Evolutionary conservation across 768 basidiomycete genomes (phyloP), one percentile per base, ranked within the genome.

Genomic region (Pilatotrama ljubarskyi): DNA sequence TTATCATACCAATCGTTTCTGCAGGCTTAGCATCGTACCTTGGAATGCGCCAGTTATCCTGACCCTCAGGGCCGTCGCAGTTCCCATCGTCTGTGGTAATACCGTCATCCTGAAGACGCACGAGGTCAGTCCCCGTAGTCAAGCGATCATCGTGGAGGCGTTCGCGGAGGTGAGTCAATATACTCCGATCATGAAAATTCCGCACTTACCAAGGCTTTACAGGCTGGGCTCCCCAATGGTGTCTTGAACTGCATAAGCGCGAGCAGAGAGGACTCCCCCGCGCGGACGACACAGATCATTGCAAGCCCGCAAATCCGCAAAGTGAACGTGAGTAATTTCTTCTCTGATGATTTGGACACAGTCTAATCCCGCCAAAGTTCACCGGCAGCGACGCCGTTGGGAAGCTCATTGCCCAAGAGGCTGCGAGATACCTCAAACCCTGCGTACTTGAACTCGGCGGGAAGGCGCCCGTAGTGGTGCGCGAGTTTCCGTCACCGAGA

Each of bases 211-310:
- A 9, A 56, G 37, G 8, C 10, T 3, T 14, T 11, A n/a, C 18
- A 79, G 68, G 86, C 86, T 0, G 86, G 87, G 1, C 70, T 90
- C 1, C 87, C 87, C 5, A 67, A 71, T 17, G 85, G 85, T 6
- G 85, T 84, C 5, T 64, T 88, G 5, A 85, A 87, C 63, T 80
- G 78, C 63, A 65, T 87, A 17, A 78, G 80, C 7, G 78, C 80
- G 59, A 77, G 78, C 5, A 67, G 71, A 14, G 76, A 80, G 38
- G 73, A 70, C 41, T 74, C 80, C 0, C 81, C 84, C 3, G 64
- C 67, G 1, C 68, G 80, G 32, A 79, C 78, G 0, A 73, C 81
- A 0, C 76, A 83, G 66, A 75, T 85, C 24, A 85, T 87, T 56
- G 82, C 76, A 1, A 79, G 86, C 64, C 81, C 82, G 1, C 64